phyloP scores from a whole-genome alignment of 371 early-diverging fungal species.

The Blyttiomyces sp. region DNA sequence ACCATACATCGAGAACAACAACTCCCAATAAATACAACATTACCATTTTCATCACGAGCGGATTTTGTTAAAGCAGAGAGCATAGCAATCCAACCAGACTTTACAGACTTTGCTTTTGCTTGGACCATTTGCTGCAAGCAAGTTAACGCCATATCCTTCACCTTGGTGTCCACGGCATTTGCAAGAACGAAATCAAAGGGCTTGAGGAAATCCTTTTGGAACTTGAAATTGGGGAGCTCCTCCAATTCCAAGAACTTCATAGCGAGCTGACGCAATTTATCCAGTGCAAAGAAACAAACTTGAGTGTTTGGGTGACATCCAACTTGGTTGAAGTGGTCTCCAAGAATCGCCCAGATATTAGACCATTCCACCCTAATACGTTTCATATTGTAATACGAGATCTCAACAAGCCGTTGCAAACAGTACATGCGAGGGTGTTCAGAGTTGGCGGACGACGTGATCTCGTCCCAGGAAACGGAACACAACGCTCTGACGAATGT shows the following conservation, averaged over 20 bases:
- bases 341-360: conserved; percentile 89
- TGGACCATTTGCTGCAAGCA: conserved; percentile 89
- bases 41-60: conserved; percentile 69
- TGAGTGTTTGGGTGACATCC: conserved; percentile 84
- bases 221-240: conserved; percentile 91
- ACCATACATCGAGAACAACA: not conserved
- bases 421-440: conserved; percentile 79
- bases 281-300: conserved; percentile 86
- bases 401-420: conserved; percentile 87
- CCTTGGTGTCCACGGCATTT: conserved; percentile 67
- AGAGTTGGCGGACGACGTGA: conserved; percentile 54
- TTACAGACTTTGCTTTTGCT: conserved; percentile 62
- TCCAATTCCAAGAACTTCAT: conserved; percentile 93
- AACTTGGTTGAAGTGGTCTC: conserved; percentile 87
- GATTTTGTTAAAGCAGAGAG: conserved; percentile 76
- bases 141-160: conserved; percentile 90
- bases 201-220: conserved; percentile 91
- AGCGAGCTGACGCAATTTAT: conserved; percentile 88
- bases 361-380: conserved; percentile 97
- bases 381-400: conserved; percentile 95
- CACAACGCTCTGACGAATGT: conserved; percentile 87
- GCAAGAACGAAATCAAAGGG: conserved; percentile 86
- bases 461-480: conserved; percentile 85
- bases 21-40: not conserved
- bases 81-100: conserved; percentile 90